Percentiles rank a stretch among this genome's conserved stretches.
These are phyloP conservation scores for Fusarium phyllophilum DNA, from an alignment of 2,329 filamentous ascomycete species.

Conservation along the genomic window DNA sequence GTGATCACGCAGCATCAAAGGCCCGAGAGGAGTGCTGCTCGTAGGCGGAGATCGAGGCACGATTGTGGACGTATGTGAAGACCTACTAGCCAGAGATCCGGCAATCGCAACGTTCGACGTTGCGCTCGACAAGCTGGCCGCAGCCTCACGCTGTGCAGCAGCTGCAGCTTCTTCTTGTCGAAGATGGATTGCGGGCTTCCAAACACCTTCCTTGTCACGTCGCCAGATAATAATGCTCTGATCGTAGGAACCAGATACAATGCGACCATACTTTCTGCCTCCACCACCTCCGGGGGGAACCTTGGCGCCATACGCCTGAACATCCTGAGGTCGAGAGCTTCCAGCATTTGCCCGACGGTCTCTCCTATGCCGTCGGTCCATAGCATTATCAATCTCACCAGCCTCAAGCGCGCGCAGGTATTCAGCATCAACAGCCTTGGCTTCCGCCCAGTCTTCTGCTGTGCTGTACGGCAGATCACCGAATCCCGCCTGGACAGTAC, in stretches of 20 bases:
- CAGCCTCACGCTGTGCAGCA: conserved; percentile 54
- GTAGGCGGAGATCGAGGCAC: conserved; percentile 16
- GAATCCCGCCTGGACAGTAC: conserved; percentile 95
- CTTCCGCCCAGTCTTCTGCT: conserved; percentile 78
- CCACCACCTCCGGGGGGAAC: conserved; percentile 92
- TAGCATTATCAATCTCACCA: conserved; percentile 57
- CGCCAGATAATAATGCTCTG: conserved; percentile 97
- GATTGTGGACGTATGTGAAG: conserved; percentile 11
- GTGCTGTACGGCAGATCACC: conserved; percentile 86
- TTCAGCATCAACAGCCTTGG: conserved; percentile 75
- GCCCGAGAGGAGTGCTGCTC: conserved; percentile 15
- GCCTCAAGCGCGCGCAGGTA: conserved; percentile 72
- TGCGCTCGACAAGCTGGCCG: conserved; percentile 21
- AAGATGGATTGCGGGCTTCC: conserved; percentile 80
- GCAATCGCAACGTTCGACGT: conserved; percentile 26
- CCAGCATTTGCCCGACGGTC: conserved; percentile 71
- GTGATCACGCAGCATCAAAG: conserved; percentile 40
- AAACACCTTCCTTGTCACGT: conserved; percentile 83
- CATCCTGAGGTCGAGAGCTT: conserved; percentile 77
- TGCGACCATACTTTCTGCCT: conserved; percentile 89
- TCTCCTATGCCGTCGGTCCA: conserved; percentile 47
- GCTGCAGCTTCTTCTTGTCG: conserved; percentile 76
- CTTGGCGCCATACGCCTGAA: conserved; percentile 84
- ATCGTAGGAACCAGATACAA: conserved; percentile 96
- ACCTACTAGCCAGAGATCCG: conserved; percentile 8